A percentile compares a stretch with the other conserved stretches of the same genome.
These are phyloP conservation scores for Wickerhamomyces pijperi DNA, from an alignment of 805 yeast genomes.

Conservation along the genomic window DNA sequence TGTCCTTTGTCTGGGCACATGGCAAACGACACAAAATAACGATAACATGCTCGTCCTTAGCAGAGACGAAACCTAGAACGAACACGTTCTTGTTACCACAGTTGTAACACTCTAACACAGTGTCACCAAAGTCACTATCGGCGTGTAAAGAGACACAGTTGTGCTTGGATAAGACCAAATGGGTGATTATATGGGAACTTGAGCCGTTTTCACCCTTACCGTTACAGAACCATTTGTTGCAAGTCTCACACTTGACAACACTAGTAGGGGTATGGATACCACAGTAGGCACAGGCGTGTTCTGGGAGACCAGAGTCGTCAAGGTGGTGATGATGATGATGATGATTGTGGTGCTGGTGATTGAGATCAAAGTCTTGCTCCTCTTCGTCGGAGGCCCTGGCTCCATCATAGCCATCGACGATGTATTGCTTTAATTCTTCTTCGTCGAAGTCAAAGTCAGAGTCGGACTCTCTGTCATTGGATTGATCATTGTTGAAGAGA, in stretches of 20 bases:
- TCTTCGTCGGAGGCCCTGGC: conserved; percentile 8
- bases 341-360: conserved; percentile 2
- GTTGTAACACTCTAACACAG: conserved; percentile 77
- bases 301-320: conserved; percentile 16
- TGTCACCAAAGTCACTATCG: conserved; percentile 78
- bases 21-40: conserved; percentile 83
- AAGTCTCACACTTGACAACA: conserved; percentile 65
- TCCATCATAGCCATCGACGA: background rate
- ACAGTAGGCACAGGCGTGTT: conserved; percentile 56
- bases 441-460: background rate
- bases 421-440: background rate
- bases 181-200: conserved; percentile 78
- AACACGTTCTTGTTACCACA: conserved; percentile 80
- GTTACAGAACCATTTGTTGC: conserved; percentile 88
- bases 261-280: conserved; percentile 54
- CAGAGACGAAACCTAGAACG: conserved; percentile 75
- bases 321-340: conserved; percentile 3
- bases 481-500: conserved; percentile 9
- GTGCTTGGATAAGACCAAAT: conserved; percentile 73
- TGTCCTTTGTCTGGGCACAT: conserved; percentile 67
- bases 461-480: background rate
- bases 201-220: conserved; percentile 39
- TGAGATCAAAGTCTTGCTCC: conserved; percentile 10
- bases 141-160: conserved; percentile 64
- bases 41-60: conserved; percentile 77